Evolutionary conservation across 768 basidiomycete species (phyloP), one percentile per base, ranked within the genome.

Genomic region (Tulasnella sp.): DNA sequence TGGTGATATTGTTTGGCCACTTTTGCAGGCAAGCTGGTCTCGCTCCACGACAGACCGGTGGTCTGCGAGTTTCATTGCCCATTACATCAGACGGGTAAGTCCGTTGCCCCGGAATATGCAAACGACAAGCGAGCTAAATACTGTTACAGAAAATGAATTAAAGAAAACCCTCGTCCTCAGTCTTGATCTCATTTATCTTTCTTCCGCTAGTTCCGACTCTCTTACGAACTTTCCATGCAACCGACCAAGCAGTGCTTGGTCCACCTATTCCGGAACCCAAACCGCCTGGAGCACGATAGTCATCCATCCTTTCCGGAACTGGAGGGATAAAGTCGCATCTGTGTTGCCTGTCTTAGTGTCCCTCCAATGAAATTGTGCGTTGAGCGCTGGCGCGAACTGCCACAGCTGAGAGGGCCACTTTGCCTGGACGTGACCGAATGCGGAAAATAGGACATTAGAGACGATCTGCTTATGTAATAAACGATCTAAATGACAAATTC

Each of bases 11-110:
- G 28, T 69, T 37, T 69, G 64, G 64, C 64, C 64, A 69, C 31
- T 37, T 20, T 69, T 69, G 64, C 64, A 69, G 64, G 64, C 64
- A 69, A 69, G 64, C 64, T 69, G 64, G 64, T 69, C 64, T 20
- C 64, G 64, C 64, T 69, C 64, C 34, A 69, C 64, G 18, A 69
- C 37, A 69, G 64, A 69, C 4, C 64, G 64, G 12, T 69, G 64
- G 64, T 37, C 64, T 37, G 64, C 64, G 31, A 14, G 64, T 4
- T 37, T 31, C 28, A 69, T 69, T 16, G 28, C 64, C 11, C 11
- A 11, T 3, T 69, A 69, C 34, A 16, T 69, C 12, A 31, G 31
- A 28, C 28, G 18, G 64, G 64, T 69, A 37, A 28, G 64, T 69
- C n/a, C 58, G 14, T 28, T 69, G n/a, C 14, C 31, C 20, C 11